Percentiles rank a stretch among this genome's conserved stretches.
phyloP scores from a whole-genome alignment of 148 eudicot genomes.

The Salicornia ramosissima region DNA sequence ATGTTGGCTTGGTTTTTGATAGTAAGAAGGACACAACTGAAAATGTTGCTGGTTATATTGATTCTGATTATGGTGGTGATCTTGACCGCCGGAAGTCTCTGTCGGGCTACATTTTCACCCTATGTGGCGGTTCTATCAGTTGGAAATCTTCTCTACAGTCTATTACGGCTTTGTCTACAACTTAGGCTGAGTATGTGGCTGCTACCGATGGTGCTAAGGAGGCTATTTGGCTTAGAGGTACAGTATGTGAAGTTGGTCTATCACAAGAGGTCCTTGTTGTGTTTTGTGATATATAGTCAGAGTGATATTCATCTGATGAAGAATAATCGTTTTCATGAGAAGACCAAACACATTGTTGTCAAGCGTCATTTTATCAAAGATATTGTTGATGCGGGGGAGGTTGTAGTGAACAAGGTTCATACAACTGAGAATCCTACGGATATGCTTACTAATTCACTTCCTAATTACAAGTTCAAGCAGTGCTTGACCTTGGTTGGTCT shows the following conservation, averaged over 20 bases:
- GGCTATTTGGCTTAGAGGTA: not conserved
- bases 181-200: no score
- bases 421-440: not conserved
- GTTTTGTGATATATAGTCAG: not conserved
- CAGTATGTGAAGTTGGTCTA: not conserved
- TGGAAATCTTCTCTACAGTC: no score
- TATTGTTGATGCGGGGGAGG: not conserved
- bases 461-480: no score
- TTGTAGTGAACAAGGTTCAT: not conserved
- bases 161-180: no score
- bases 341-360: conserved; percentile 1
- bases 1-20: no score
- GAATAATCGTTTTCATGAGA: not conserved
- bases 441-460: not conserved
- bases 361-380: not conserved
- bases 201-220: not conserved
- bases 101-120: no score
- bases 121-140: no score
- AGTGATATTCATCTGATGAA: not conserved
- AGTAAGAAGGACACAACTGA: no score
- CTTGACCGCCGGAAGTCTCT: no score
- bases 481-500: no score
- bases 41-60: no score
- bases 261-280: not conserved
- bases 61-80: no score